phyloP scores from a whole-genome alignment of 352 stramenopile genomes.

The Pythium periplocum region DNA sequence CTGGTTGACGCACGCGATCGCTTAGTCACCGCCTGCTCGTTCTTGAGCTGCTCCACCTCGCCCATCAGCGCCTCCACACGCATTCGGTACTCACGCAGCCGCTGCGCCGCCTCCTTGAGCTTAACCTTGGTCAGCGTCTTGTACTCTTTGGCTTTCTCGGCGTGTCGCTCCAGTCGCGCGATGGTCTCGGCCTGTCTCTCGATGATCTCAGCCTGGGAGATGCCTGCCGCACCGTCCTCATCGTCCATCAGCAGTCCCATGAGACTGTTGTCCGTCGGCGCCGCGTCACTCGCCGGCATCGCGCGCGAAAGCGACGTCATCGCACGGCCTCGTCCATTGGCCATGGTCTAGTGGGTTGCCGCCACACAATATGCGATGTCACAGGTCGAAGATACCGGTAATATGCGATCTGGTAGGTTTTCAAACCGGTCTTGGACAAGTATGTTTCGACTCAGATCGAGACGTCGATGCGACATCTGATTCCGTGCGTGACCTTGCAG shows the following conservation, averaged over 20 bases:
- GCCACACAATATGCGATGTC: too few relatives aligned
- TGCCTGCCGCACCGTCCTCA: conserved; percentile 18
- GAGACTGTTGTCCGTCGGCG: not conserved
- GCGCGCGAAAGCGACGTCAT: too few relatives aligned
- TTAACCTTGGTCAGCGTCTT: conserved; percentile 52
- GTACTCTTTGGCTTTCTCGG: conserved; percentile 35
- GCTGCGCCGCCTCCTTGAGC: conserved; percentile 58
- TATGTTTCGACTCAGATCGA: too few relatives aligned
- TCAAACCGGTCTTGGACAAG: too few relatives aligned
- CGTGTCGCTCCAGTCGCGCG: conserved; percentile 36
- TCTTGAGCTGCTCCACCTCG: conserved; percentile 20
- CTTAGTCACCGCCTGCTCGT: conserved; percentile 5
- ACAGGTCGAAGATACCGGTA: too few relatives aligned
- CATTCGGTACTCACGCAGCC: conserved; percentile 56
- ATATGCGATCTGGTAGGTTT: too few relatives aligned
- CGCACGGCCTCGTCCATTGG: too few relatives aligned
- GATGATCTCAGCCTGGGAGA: conserved; percentile 71
- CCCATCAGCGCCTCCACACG: conserved; percentile 42
- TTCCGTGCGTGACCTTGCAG: too few relatives aligned
- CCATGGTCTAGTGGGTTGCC: too few relatives aligned
- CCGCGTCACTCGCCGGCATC: too few relatives aligned
- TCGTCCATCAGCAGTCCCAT: conserved; percentile 14
- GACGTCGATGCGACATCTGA: too few relatives aligned
- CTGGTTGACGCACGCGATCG: not conserved
- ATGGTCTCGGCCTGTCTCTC: conserved; percentile 55